Evolutionary conservation across 2,329 filamentous ascomycete species (phyloP).

Genomic region (Cladosporium phlei): DNA sequence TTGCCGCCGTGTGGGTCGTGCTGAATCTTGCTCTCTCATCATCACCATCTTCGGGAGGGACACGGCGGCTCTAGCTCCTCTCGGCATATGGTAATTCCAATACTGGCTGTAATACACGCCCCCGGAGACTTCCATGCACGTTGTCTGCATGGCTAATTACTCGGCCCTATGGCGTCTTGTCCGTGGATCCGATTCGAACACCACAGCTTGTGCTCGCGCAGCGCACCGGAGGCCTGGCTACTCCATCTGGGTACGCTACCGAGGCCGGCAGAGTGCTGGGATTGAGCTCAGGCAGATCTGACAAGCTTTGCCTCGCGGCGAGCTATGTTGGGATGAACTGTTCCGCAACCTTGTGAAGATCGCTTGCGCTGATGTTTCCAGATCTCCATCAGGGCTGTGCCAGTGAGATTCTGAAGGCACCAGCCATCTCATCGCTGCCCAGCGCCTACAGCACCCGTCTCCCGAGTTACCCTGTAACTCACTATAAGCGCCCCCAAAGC

Average conservation of each 20-base stretch:
- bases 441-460: not conserved
- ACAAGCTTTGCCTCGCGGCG: slow-evolving; percentile 4
- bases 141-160: not conserved
- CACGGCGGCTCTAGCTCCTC: too few relatives aligned
- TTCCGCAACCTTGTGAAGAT: not conserved
- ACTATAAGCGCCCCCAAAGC: not conserved
- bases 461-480: not conserved
- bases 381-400: slow-evolving; percentile 1
- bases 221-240: not conserved
- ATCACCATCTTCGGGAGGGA: too few relatives aligned
- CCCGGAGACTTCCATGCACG: too few relatives aligned
- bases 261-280: not conserved
- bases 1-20: not conserved
- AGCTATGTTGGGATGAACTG: not conserved
- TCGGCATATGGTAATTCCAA: too few relatives aligned
- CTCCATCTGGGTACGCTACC: slow-evolving; percentile 8
- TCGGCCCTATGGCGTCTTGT: not conserved
- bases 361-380: not conserved
- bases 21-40: too few relatives aligned
- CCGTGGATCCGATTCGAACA: slow-evolving; percentile 5
- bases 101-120: too few relatives aligned
- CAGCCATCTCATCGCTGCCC: too few relatives aligned
- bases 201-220: not conserved
- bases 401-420: not conserved
- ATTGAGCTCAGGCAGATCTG: not conserved